Conservation (phyloP, 371 early-diverging fungal species). For the Spraguea lophii region DNA sequence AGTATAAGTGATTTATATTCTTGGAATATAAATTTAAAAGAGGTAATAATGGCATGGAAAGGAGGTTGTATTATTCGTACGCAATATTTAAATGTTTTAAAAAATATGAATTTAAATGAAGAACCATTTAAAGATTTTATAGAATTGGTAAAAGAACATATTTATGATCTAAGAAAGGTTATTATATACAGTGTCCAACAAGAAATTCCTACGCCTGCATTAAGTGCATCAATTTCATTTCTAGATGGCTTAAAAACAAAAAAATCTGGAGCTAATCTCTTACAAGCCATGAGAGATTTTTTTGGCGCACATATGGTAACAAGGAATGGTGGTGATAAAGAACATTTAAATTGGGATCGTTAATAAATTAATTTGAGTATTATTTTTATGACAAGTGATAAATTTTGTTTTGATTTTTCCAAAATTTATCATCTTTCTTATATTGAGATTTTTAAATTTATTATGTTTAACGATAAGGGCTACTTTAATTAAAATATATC, state of each 20-base stretch:
- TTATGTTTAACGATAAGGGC: too few species aligned
- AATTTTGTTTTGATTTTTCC: too few species aligned
- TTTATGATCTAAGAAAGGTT: slow-evolving; percentile 61
- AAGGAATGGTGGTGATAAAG: background rate
- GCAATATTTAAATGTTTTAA: slow-evolving; percentile 20
- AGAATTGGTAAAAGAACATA: slow-evolving; percentile 65
- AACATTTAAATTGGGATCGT: background rate
- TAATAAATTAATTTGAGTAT: too few species aligned
- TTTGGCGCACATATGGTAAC: slow-evolving; percentile 75
- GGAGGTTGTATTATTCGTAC: slow-evolving; percentile 90
- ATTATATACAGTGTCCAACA: slow-evolving; percentile 56
- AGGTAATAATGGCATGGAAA: slow-evolving; percentile 89
- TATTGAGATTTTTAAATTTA: too few species aligned
- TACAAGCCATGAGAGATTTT: slow-evolving; percentile 87
- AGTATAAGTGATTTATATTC: slow-evolving; percentile 66
- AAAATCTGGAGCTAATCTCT: slow-evolving; percentile 70
- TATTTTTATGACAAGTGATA: too few species aligned
- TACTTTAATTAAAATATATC: too few species aligned
- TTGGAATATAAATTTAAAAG: slow-evolving; percentile 81
- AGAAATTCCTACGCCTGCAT: slow-evolving; percentile 72
- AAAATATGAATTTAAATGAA: slow-evolving; percentile 4
- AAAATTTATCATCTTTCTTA: too few species aligned
- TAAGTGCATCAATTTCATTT: slow-evolving; percentile 72
- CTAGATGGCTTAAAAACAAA: slow-evolving; percentile 61
- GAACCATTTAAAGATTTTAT: slow-evolving; percentile 57